Percentiles rank a stretch among this genome's conserved stretches.
Conservation (phyloP, 2,329 filamentous ascomycete species). For the Aspergillus spinulosporus region DNA sequence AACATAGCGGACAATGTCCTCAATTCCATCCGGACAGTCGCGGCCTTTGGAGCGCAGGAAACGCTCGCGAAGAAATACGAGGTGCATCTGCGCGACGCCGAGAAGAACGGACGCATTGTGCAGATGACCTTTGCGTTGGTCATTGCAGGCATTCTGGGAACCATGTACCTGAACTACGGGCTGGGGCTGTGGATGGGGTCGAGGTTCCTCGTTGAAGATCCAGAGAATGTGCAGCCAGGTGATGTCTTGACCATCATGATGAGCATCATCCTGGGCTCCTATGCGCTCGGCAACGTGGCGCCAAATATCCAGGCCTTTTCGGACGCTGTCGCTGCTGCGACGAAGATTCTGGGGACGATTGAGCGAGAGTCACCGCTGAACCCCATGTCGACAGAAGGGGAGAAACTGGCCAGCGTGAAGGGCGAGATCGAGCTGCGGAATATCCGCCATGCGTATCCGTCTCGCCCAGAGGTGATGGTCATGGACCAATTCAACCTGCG, state of each 20-base stretch:
- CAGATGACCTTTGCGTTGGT: slow-evolving; percentile 32
- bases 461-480: slow-evolving; percentile 46
- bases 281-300: slow-evolving; percentile 39
- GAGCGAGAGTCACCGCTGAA: slow-evolving; percentile 44
- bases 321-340: slow-evolving; percentile 44
- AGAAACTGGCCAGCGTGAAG: slow-evolving; percentile 24
- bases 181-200: slow-evolving; percentile 39
- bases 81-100: slow-evolving; percentile 26
- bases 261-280: slow-evolving; percentile 39
- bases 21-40: slow-evolving; percentile 52
- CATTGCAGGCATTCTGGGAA: slow-evolving; percentile 32
- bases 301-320: slow-evolving; percentile 46
- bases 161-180: slow-evolving; percentile 36
- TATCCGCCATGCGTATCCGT: slow-evolving; percentile 51
- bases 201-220: slow-evolving; percentile 26
- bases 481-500: slow-evolving; percentile 46
- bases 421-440: slow-evolving; percentile 44
- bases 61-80: slow-evolving; percentile 32
- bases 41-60: slow-evolving; percentile 47
- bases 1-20: slow-evolving; percentile 54
- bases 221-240: slow-evolving; percentile 25
- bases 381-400: slow-evolving; percentile 31
- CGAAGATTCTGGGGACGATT: slow-evolving; percentile 43
- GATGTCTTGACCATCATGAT: slow-evolving; percentile 33
- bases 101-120: slow-evolving; percentile 29